Evolutionary conservation across 2,329 filamentous ascomycete species (phyloP), one percentile per base, ranked within the genome.

Genomic region (Ciborinia camelliae): DNA sequence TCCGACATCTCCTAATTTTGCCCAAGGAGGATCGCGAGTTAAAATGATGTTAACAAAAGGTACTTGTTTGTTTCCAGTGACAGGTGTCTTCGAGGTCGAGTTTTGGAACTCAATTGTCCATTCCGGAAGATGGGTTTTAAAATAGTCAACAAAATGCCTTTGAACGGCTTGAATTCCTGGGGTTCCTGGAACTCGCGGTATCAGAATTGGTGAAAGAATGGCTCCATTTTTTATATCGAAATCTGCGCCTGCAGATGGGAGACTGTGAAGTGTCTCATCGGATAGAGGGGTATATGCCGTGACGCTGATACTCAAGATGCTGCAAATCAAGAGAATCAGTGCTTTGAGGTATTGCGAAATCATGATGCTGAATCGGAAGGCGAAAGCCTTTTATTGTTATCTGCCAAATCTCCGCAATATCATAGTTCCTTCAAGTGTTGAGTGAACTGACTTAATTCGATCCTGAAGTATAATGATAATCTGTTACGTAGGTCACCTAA

Each of bases 31-130:
- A 76, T 98, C 94, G 62, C 93, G 86, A 43, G 87, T 89, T 65
- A 94, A 87, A 66, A 98, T 90, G 64, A 98, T 81, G 75, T 97
- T 99, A 62, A 85, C 81, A 75, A 99, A 98, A 0, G 92, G 91
- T 0, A 98, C 81, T 8, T 90, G 82, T 63, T 82, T 81, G 65
- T 86, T 81, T 7, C 87, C 87, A 0, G 90, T 91, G 0, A 85
- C 85, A 0, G 94, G 94, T 0, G 94, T 98, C 69, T 82, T 90
- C 35, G 88, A 85, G 0, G 91, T 94, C n/a, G 90, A 92, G 77
- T 98, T 98, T 74, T 99, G 94, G 79, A 91, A 91, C 55, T 88
- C 82, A 51, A 97, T 76, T 6, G 80, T 83, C 95, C 95, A 99
- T 43, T 84, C 79, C 0, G 94, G 92, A 28, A 98, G 84, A 23